Base-by-base conservation (phyloP, 176 grass and related monocot genomes). In the Aegilops sharonensis region DNA sequence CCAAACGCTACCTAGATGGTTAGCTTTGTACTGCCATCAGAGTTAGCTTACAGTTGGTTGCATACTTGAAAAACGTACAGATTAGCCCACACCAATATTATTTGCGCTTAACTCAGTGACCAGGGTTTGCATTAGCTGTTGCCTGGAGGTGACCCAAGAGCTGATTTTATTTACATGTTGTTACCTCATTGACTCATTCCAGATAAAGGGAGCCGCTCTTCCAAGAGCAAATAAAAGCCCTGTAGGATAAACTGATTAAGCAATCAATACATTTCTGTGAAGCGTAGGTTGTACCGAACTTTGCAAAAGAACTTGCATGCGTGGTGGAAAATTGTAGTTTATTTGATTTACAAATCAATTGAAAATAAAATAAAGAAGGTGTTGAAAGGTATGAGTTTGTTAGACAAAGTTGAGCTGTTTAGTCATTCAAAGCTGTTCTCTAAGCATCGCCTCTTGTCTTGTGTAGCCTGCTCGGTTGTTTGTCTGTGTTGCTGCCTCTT, bases 161-260 rank as follows among this genome's bases (percentile, higher is more conserved):
- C 20, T 56, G 2, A 11, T 40, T 72, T 21, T 45, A 29, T 82
- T 18, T 5, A 34, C 13, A 34, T 40, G 20, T 1, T 36, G 14
- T 72, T 14, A 82, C 70, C 3, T 35, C 34, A 35, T 35, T 35
- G 34, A 35, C 76, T 35, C 34, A 9, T 40, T 24, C 64, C 34
- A 74, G 42, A 74, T 47, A 80, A 9, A 73, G 60, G 17, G 36
- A 23, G 17, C 18, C 10, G 3, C 64, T 80, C 34, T 74, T 42
- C 8, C 20, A 40, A 4, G 20, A 71, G 21, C 18, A 71, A n/a
- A 71, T 11, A 21, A 70, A 70, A 69, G 5, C 9, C 35, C 9
- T 32, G 39, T 47, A 84, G 15, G 68, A 64, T 54, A 78, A 78
- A 61, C 56, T 18, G 42, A 73, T 85, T 42, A 36, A 60, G 45